Evolutionary conservation across 1,284 basidiomycete genomes (phyloP).

Genomic region (Apiotrichum akiyoshidainum): DNA sequence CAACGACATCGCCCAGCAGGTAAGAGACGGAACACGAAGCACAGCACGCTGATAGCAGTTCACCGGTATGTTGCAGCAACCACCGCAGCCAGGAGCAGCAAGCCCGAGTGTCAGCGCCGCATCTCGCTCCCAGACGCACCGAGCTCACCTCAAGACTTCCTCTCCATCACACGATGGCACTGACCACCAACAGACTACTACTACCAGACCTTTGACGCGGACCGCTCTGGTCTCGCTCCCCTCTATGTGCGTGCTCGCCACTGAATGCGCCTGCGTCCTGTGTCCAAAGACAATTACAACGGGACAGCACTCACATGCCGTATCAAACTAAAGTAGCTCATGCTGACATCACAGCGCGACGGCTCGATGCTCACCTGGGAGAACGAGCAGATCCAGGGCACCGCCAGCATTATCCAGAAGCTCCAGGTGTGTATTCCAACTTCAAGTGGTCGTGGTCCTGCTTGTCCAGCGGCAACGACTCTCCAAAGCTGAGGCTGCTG

Average conservation of each 20-base stretch:
- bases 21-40: slow-evolving; percentile 15
- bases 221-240: slow-evolving; percentile 40
- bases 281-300: too few relatives aligned
- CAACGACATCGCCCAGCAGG: slow-evolving; percentile 55
- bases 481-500: too few relatives aligned
- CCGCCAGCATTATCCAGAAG: slow-evolving; percentile 68
- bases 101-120: too few relatives aligned
- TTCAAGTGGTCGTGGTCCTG: neutral
- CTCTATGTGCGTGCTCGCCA: slow-evolving; percentile 45
- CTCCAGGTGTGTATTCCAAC: slow-evolving; percentile 61
- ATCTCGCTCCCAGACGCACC: neutral
- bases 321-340: too few relatives aligned
- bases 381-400: slow-evolving; percentile 63
- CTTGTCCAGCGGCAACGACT: neutral
- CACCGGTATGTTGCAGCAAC: slow-evolving; percentile 58
- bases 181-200: slow-evolving; percentile 45
- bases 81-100: slow-evolving; percentile 43
- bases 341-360: slow-evolving; percentile 59
- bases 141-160: too few relatives aligned
- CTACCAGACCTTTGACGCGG: slow-evolving; percentile 48
- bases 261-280: neutral
- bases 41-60: slow-evolving; percentile 53
- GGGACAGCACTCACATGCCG: too few relatives aligned
- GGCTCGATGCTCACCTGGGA: slow-evolving; percentile 90
- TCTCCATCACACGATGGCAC: neutral